These are phyloP conservation scores for Croton setiger DNA, from an alignment of 441 rosid species.

Conservation along the genomic window DNA sequence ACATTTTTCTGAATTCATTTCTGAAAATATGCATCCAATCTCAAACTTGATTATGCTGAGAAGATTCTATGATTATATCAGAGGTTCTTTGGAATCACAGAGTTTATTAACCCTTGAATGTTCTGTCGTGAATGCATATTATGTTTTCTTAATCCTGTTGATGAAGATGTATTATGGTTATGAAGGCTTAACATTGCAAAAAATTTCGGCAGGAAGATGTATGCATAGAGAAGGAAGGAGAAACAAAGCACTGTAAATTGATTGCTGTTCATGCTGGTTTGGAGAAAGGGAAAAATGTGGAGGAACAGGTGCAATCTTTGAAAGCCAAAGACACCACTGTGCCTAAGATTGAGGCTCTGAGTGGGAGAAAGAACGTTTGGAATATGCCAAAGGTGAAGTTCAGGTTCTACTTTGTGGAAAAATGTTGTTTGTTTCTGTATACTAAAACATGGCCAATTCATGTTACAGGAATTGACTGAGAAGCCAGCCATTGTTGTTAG, in stretches of 20 bases:
- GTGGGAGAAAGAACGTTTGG: constrained; percentile 74
- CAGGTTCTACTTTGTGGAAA: background rate
- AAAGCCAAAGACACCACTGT: constrained; percentile 58
- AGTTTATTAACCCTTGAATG: too few relatives aligned
- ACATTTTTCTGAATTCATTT: too few relatives aligned
- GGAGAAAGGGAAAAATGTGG: constrained; percentile 49
- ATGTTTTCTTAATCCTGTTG: too few relatives aligned
- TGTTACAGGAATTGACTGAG: constrained; percentile 42
- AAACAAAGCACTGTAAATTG: constrained; percentile 52
- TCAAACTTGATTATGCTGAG: too few relatives aligned
- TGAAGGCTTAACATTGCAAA: background rate
- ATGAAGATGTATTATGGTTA: too few relatives aligned
- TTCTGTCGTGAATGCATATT: too few relatives aligned
- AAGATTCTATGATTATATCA: too few relatives aligned
- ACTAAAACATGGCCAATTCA: too few relatives aligned
- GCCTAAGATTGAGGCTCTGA: constrained; percentile 55
- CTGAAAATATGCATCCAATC: too few relatives aligned
- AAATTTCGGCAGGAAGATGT: constrained; percentile 56
- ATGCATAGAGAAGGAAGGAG: constrained; percentile 46
- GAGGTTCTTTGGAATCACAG: too few relatives aligned
- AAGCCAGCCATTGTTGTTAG: constrained; percentile 61
- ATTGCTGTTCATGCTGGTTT: constrained; percentile 84
- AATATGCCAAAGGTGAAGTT: constrained; percentile 63
- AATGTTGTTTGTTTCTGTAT: background rate
- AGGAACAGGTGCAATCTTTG: constrained; percentile 52